Conservation (phyloP, 257 asterid genomes). For the Knoxia roxburghii region DNA sequence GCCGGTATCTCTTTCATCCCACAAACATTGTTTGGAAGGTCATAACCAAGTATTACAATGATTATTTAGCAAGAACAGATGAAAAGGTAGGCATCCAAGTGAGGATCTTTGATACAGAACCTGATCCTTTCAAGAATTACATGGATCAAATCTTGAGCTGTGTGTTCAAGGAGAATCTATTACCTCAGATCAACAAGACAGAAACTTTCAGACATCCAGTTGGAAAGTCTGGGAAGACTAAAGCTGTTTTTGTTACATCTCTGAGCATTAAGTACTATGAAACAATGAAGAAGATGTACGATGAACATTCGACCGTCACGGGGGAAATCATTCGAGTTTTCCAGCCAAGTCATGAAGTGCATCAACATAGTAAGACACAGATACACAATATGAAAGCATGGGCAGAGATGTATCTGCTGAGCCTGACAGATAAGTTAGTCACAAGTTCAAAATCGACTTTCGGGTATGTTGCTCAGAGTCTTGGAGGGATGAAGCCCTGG, state of each 20-base stretch:
- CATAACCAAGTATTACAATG: conserved; percentile 48
- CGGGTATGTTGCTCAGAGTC: conserved; percentile 80
- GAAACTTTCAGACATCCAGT: conserved; percentile 15
- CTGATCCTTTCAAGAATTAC: not conserved
- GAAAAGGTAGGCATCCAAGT: conserved; percentile 60
- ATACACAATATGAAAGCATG: conserved; percentile 49
- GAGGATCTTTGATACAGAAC: conserved; percentile 34
- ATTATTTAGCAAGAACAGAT: conserved; percentile 52
- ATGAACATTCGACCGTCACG: conserved; percentile 49
- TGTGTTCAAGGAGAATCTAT: conserved; percentile 39
- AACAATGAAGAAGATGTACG: conserved; percentile 44
- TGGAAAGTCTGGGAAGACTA: conserved; percentile 27
- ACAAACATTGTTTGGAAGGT: conserved; percentile 71
- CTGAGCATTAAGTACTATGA: conserved; percentile 47
- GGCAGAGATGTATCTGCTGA: conserved; percentile 67
- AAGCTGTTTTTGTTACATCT: conserved; percentile 52
- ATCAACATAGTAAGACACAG: conserved; percentile 44
- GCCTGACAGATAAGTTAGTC: conserved; percentile 60
- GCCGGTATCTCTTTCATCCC: not conserved
- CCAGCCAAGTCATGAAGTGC: conserved; percentile 59
- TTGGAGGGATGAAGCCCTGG: conserved; percentile 73
- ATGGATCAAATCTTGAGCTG: conserved; percentile 57
- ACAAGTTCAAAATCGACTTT: conserved; percentile 73
- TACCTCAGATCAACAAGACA: conserved; percentile 29
- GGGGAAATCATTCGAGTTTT: conserved; percentile 44